Evolutionary conservation across 2,329 filamentous ascomycete species (phyloP).

Genomic region (Diplodia mutila): DNA sequence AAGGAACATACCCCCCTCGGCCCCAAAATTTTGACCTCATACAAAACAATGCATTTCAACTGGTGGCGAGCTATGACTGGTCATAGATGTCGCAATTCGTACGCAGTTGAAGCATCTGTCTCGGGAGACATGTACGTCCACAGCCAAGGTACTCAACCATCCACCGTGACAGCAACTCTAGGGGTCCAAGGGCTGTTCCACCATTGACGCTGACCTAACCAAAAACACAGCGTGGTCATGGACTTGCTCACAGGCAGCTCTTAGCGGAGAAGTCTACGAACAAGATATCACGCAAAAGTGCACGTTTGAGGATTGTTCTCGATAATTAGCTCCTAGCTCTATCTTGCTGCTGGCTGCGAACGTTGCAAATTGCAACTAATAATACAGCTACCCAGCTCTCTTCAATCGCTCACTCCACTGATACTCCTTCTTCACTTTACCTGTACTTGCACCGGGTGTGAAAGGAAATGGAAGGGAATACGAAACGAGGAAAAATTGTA

Average conservation of each 20-base stretch:
- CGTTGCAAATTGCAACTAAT: constrained; percentile 17
- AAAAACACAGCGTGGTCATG: not conserved
- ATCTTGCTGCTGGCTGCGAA: constrained; percentile 20
- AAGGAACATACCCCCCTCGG: not conserved
- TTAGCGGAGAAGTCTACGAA: not conserved
- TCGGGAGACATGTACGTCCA: not conserved
- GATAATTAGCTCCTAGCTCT: constrained; percentile 20
- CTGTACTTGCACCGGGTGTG: not conserved
- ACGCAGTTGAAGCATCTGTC: not conserved
- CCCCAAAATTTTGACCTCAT: not conserved
- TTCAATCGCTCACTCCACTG: not conserved
- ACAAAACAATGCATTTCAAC: not conserved
- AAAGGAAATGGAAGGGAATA: not conserved
- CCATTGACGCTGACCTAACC: not conserved
- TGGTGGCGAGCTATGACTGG: not conserved
- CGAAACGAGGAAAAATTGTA: not conserved
- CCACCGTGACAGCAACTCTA: not conserved
- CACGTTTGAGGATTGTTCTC: not conserved
- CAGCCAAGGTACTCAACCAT: too few species aligned
- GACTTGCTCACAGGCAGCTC: not conserved
- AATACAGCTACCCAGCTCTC: constrained; percentile 13
- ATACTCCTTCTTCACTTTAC: not conserved
- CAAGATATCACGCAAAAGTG: not conserved
- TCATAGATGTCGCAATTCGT: not conserved
- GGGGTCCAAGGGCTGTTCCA: not conserved